Conservation (phyloP, 2,329 filamentous ascomycete species). For the Aspergillus ustus region DNA sequence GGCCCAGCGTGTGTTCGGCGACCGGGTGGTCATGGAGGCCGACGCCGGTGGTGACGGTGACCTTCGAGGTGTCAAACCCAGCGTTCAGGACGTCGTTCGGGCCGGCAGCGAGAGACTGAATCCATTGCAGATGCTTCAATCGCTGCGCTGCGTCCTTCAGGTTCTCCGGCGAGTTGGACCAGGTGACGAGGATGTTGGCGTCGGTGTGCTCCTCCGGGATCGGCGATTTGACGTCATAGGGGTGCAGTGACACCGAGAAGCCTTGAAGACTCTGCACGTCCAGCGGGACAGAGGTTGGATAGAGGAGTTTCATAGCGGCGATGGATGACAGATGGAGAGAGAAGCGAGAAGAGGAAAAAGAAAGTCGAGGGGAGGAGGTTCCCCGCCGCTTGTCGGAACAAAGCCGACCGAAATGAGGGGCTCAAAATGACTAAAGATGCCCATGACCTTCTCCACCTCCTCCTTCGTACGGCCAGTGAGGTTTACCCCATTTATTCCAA, state of each 20-base stretch:
- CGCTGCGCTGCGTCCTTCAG: neutral
- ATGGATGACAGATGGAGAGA: neutral
- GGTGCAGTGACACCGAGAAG: neutral
- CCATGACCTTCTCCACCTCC: too few relatives aligned
- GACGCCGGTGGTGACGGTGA: neutral
- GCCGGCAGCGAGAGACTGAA: neutral
- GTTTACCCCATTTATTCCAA: too few relatives aligned
- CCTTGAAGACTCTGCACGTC: neutral
- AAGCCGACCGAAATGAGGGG: neutral
- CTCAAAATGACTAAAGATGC: too few relatives aligned
- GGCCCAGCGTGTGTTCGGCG: neutral
- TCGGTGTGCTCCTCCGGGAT: neutral
- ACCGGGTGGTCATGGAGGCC: constrained; percentile 29
- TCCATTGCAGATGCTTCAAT: neutral
- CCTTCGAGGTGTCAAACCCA: neutral
- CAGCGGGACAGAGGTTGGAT: neutral
- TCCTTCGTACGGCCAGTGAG: too few relatives aligned
- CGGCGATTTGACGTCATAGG: neutral
- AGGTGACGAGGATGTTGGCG: neutral
- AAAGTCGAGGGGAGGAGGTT: neutral
- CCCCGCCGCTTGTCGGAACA: neutral
- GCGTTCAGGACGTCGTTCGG: neutral
- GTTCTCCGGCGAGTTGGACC: neutral
- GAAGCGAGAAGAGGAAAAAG: neutral
- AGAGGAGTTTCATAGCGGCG: neutral